A percentile compares a stretch with the other conserved stretches of the same genome.
These are phyloP conservation scores for Solanum medicagineum DNA, from an alignment of 257 asterid species.

Conservation along the genomic window DNA sequence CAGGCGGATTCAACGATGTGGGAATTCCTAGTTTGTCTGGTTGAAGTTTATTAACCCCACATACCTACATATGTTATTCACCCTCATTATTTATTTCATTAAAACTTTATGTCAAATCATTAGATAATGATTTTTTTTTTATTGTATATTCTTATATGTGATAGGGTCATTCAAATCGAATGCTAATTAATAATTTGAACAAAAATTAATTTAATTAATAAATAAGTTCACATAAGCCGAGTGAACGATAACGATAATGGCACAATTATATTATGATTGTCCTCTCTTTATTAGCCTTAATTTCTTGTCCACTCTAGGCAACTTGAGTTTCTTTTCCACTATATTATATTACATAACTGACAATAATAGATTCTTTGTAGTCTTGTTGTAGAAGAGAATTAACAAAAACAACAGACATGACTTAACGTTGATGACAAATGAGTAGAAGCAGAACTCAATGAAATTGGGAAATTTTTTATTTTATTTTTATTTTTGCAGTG, in stretches of 20 bases:
- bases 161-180: too few relatives aligned
- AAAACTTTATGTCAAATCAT: too few relatives aligned
- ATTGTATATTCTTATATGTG: too few relatives aligned
- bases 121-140: too few relatives aligned
- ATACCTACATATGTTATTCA: not conserved
- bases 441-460: not conserved
- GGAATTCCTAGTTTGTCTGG: slow-evolving; percentile 1
- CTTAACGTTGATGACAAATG: not conserved
- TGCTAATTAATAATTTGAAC: too few relatives aligned
- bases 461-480: not conserved
- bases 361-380: not conserved
- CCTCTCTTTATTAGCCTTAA: not conserved
- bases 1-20: slow-evolving; percentile 13
- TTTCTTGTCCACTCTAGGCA: not conserved
- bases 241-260: too few relatives aligned
- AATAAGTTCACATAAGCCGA: too few relatives aligned
- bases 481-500: not conserved
- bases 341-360: not conserved
- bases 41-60: not conserved
- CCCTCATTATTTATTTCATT: not conserved
- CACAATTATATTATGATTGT: not conserved
- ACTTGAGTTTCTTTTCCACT: not conserved
- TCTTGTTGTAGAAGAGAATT: not conserved
- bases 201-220: too few relatives aligned
- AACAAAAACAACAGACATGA: not conserved